A percentile compares a stretch with the other conserved stretches of the same genome.
Conservation (phyloP, 768 basidiomycete genomes). For the Russula earlei region DNA sequence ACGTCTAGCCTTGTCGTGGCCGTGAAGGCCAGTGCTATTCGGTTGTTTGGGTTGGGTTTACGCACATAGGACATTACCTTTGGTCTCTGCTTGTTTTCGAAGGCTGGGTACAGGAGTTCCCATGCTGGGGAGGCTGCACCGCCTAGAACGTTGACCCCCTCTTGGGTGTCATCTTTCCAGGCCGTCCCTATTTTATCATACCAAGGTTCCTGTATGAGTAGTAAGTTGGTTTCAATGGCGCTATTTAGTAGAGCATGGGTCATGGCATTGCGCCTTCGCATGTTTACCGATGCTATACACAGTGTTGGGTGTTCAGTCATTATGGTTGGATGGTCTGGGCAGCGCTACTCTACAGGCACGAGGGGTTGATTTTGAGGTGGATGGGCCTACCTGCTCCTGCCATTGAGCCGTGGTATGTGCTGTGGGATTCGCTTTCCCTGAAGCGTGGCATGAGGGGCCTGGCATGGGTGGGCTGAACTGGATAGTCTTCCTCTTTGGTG, state of each 20-base stretch:
- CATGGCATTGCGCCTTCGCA: neutral
- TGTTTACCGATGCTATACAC: neutral
- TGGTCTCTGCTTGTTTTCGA: neutral
- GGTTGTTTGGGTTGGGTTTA: neutral
- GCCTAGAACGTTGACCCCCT: neutral
- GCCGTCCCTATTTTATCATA: neutral
- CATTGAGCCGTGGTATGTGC: no score
- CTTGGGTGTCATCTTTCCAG: neutral
- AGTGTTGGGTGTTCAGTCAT: neutral
- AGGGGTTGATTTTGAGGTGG: no score
- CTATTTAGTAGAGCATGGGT: neutral
- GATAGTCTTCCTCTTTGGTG: no score
- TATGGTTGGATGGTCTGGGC: neutral
- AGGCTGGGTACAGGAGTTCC: neutral
- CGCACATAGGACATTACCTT: neutral
- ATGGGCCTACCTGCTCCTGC: no score
- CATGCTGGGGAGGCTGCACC: neutral
- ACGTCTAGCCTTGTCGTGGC: rapidly evolving
- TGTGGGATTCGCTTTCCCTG: no score
- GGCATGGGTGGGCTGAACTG: no score
- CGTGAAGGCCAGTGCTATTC: neutral
- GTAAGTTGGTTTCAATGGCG: neutral
- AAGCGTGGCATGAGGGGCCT: no score
- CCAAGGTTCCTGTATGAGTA: neutral
- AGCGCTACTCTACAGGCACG: neutral